Conservation (phyloP, 148 eudicot species). For the Rhododendron kiyosumense region DNA sequence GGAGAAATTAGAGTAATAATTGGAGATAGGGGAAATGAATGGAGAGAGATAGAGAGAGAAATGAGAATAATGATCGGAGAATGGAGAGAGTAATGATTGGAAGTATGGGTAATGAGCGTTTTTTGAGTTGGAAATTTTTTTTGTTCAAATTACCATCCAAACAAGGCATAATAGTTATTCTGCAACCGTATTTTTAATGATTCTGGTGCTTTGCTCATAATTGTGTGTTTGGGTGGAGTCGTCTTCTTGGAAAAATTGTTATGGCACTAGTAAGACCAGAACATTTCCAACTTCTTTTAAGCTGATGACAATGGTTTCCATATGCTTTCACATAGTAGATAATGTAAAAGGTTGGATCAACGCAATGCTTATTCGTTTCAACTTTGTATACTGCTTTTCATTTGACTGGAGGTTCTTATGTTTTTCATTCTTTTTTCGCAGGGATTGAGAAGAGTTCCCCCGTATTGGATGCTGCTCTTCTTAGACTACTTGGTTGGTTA, state of each 20-base stretch:
- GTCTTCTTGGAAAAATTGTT: not conserved
- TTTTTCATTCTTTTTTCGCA: conserved; percentile 16
- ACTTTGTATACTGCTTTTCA: not conserved
- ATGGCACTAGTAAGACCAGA: not conserved
- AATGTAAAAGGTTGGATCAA: not conserved
- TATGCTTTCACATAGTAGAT: not conserved
- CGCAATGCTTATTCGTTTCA: not conserved
- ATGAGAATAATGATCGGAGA: no score
- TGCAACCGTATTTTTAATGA: not conserved
- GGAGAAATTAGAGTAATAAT: no score
- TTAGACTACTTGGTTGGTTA: conserved; percentile 82
- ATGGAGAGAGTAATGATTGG: no score
- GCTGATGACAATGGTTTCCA: not conserved
- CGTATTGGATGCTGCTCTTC: conserved; percentile 73
- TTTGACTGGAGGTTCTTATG: not conserved
- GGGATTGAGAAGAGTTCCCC: conserved; percentile 82
- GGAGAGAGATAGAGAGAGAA: no score
- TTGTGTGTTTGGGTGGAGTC: not conserved
- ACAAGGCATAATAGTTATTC: not conserved
- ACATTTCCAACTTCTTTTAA: not conserved
- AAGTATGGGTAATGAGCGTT: no score
- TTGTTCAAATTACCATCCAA: no score
- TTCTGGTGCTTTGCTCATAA: not conserved
- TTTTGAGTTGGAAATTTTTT: no score
- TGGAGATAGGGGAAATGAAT: no score